Conservation (phyloP, 2,329 filamentous ascomycete genomes). For the Fusarium anthophilum region DNA sequence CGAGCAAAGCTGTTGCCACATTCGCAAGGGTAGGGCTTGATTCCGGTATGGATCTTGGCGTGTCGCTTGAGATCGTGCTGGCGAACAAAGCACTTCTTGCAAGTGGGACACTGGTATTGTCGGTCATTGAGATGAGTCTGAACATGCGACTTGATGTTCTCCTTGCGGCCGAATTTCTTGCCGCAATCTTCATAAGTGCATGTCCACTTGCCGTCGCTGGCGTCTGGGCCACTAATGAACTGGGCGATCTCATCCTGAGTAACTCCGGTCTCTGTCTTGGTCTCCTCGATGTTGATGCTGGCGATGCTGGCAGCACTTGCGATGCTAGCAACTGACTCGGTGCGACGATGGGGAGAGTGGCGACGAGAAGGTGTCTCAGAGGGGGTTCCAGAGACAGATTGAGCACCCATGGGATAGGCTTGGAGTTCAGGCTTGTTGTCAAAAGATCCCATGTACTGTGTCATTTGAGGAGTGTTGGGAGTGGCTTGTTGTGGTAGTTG, state of each 20-base stretch:
- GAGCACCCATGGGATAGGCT: constrained; percentile 36
- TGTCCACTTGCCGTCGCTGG: constrained; percentile 79
- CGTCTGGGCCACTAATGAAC: constrained; percentile 77
- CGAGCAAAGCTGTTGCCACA: constrained; percentile 95
- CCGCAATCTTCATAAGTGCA: constrained; percentile 82
- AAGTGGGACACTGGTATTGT: constrained; percentile 93
- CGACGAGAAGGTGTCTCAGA: constrained; percentile 34
- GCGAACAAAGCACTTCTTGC: constrained; percentile 94
- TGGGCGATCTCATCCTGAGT: constrained; percentile 84
- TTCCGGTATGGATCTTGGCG: constrained; percentile 94
- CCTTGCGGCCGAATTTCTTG: constrained; percentile 94
- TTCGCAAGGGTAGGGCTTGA: constrained; percentile 94
- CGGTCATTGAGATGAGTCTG: constrained; percentile 97
- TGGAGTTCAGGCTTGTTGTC: constrained; percentile 56
- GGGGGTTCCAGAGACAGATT: constrained; percentile 27
- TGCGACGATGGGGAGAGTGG: constrained; percentile 59
- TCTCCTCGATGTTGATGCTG: constrained; percentile 71
- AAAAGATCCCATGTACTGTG: constrained; percentile 55
- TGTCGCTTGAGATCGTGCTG: constrained; percentile 98
- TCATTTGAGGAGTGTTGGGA: constrained; percentile 60
- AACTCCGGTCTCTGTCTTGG: constrained; percentile 81
- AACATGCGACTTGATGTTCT: constrained; percentile 98
- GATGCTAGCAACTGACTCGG: constrained; percentile 68
- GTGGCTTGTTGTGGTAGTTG: constrained; percentile 61
- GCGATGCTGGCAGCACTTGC: constrained; percentile 68